These are phyloP conservation scores for Phoenix dactylifera DNA, from an alignment of 176 grass and related monocot species.

Conservation along the genomic window DNA sequence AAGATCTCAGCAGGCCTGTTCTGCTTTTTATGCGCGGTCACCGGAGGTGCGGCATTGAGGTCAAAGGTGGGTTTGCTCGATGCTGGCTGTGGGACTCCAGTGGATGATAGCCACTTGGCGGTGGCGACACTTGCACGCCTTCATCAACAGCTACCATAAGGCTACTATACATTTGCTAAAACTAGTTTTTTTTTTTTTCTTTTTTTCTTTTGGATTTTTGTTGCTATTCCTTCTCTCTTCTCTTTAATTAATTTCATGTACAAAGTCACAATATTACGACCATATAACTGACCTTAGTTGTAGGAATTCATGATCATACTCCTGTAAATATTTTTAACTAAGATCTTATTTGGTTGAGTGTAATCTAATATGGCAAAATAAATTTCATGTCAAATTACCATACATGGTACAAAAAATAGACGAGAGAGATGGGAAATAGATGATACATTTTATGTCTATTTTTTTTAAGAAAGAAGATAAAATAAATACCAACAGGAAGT, in stretches of 20 bases:
- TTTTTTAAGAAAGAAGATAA: too few species aligned
- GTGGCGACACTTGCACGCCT: slow-evolving; percentile 51
- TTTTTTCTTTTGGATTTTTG: too few species aligned
- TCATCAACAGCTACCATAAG: slow-evolving; percentile 37
- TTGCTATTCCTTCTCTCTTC: neutral
- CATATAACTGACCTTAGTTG: neutral
- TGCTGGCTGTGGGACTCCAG: slow-evolving; percentile 22
- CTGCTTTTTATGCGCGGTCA: slow-evolving; percentile 71
- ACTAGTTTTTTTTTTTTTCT: too few species aligned
- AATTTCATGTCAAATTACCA: too few species aligned
- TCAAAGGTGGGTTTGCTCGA: slow-evolving; percentile 45
- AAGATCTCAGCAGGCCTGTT: slow-evolving; percentile 68
- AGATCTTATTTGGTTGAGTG: neutral
- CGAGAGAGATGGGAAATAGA: too few species aligned
- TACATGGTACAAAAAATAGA: too few species aligned
- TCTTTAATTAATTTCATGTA: neutral
- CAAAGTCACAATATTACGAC: too few species aligned
- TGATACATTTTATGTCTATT: too few species aligned
- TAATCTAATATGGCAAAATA: too few species aligned
- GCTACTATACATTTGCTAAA: too few species aligned
- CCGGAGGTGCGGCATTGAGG: slow-evolving; percentile 28
- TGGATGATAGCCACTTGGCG: slow-evolving; percentile 35
- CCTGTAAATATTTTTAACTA: neutral
- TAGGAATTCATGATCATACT: neutral
- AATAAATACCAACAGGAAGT: too few species aligned